These are phyloP conservation scores for Talaromyces funiculosus DNA, from an alignment of 2,329 filamentous ascomycete species.

Conservation along the genomic window DNA sequence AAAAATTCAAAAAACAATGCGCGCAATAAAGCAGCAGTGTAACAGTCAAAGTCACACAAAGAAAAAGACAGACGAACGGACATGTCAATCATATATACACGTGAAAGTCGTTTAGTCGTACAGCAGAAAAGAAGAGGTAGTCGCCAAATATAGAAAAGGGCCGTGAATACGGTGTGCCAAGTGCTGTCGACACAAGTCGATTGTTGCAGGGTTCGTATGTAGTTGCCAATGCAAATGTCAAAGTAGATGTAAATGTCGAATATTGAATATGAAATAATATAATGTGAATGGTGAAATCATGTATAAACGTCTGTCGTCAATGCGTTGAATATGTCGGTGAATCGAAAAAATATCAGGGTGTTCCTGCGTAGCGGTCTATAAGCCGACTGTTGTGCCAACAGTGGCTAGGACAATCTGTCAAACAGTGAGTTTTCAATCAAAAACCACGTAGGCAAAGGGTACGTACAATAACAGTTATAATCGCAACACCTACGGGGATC, in stretches of 20 bases:
- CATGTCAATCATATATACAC: slow-evolving; percentile 11
- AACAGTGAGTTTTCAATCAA: background rate
- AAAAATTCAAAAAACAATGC: background rate
- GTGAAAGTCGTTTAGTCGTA: slow-evolving; percentile 8
- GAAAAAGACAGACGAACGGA: background rate
- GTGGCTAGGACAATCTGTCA: slow-evolving; percentile 14
- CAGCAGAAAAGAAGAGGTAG: background rate
- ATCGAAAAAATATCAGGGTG: background rate
- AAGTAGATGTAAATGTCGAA: background rate
- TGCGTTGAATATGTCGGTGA: slow-evolving; percentile 3
- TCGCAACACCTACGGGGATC: slow-evolving; percentile 51
- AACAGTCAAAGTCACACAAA: background rate
- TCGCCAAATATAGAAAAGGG: background rate
- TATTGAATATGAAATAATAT: background rate
- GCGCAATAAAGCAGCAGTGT: background rate
- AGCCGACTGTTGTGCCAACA: slow-evolving; percentile 16
- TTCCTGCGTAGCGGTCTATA: background rate
- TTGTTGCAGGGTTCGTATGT: background rate
- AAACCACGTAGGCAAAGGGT: background rate
- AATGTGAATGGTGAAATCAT: background rate
- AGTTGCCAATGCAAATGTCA: background rate
- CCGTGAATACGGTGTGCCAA: background rate
- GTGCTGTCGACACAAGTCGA: no score
- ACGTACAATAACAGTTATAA: slow-evolving; percentile 52
- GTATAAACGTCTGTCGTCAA: slow-evolving; percentile 5